Conservation (phyloP, 169 alveolate species). For the Plasmodium blacklocki region DNA sequence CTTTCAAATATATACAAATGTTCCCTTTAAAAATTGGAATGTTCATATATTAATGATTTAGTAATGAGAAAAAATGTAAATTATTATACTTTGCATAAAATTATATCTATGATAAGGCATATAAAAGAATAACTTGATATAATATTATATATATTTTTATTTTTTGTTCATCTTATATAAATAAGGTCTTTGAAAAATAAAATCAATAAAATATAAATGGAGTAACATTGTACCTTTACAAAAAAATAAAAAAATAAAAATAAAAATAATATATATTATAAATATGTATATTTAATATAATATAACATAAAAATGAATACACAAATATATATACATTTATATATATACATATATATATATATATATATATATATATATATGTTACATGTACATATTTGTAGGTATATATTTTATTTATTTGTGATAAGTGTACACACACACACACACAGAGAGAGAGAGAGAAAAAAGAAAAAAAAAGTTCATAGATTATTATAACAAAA, state of each 20-base stretch:
- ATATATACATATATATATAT: not conserved
- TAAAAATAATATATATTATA: not conserved
- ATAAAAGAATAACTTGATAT: conserved; percentile 18
- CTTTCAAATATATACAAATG: too few relatives aligned
- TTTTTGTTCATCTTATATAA: conserved; percentile 35
- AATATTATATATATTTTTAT: conserved; percentile 38
- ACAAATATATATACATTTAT: not conserved
- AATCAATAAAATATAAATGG: not conserved
- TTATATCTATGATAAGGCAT: conserved; percentile 28
- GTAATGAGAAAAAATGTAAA: not conserved
- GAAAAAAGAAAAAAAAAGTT: not conserved
- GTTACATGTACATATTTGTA: too few relatives aligned
- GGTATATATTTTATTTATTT: too few relatives aligned
- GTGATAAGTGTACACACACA: too few relatives aligned
- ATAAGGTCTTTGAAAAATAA: conserved; percentile 17
- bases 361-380: too few relatives aligned
- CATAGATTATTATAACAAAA: conserved; percentile 13
- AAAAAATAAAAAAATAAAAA: too few relatives aligned
- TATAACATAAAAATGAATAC: too few relatives aligned
- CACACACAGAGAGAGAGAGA: not conserved
- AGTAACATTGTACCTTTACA: not conserved
- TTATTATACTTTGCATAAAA: conserved; percentile 10
- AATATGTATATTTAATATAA: not conserved
- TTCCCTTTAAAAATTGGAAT: too few relatives aligned
- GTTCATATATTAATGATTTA: not conserved